These are phyloP conservation scores for Geum urbanum DNA, from an alignment of 306 rosid species.

Conservation along the genomic window DNA sequence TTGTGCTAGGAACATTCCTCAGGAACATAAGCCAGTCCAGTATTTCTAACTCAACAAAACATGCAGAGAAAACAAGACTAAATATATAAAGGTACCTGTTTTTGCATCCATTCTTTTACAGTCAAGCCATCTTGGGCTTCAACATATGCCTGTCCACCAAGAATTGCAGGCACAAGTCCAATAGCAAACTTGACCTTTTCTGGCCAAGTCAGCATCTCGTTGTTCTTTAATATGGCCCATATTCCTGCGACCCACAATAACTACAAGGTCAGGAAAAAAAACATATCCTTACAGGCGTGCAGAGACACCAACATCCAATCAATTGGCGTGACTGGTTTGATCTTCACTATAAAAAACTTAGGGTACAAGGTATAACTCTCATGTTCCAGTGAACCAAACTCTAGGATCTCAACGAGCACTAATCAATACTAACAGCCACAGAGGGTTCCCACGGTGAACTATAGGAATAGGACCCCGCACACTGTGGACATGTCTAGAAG, in stretches of 20 bases:
- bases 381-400: neutral
- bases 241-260: conserved; percentile 55
- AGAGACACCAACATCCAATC: neutral
- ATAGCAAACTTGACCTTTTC: conserved; percentile 94
- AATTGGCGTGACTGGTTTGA: neutral
- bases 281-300: neutral
- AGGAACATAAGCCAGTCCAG: neutral
- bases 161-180: conserved; percentile 92
- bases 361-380: neutral
- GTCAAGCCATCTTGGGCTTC: conserved; percentile 87
- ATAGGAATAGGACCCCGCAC: neutral
- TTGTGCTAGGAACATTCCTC: neutral
- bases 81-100: conserved; percentile 49
- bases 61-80: neutral
- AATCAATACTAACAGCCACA: no score
- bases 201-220: conserved; percentile 97
- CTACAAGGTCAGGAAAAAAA: conserved; percentile 13
- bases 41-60: neutral
- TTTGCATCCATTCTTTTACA: conserved; percentile 91
- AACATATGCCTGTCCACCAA: conserved; percentile 93
- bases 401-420: neutral
- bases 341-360: neutral
- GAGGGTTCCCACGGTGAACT: neutral
- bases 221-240: conserved; percentile 93
- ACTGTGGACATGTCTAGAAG: neutral